Base-by-base conservation (phyloP, 768 basidiomycete species). In the Leccinum barrowsii region DNA sequence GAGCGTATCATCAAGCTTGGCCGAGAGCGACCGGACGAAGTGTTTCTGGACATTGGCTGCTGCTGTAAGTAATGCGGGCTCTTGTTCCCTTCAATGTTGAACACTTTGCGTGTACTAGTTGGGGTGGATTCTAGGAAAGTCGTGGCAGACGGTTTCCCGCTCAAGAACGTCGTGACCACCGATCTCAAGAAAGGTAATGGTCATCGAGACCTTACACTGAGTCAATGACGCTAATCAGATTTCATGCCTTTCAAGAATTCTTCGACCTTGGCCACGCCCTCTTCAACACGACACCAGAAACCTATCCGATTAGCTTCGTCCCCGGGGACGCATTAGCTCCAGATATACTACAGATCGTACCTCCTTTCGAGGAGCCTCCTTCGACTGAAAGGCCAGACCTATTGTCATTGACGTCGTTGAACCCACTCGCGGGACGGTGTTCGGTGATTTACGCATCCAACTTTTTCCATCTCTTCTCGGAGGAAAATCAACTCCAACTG, bases 241-340 rank as follows among this genome's bases (percentile, higher is more conserved):
- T 15, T 54, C 5, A 37, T 28, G 5, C 26, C 22, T 21, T 37
- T 46, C 19, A 48, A 86, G 86, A 70, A 2, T 87, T 82, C 59
- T 83, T 82, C 80, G 74, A 81, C 2, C 69, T 80, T 7, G 85
- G 85, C 1, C 85, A 88, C 57, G 76, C 80, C 30, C 74, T 89
- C 17, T 90, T 87, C 75, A 80, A 69, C 44, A 78, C 81, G 2
- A 82, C 80, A 0, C 77, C 80, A 0, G 76, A 76, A 44, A 74
- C 78, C 0, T 87, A 84, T 65, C 82, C 84, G 0, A 42, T 15
- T 77, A 68, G 70, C 0, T 86, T 88, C 66, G 56, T 89, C 24
- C 63, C 75, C 1, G 87, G 86, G 1, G 80, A 89, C 57, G 75
- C 71, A 0, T 80, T 89, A 40, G 78, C 85, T 56, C 68, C 77